Base-by-base conservation (phyloP, 2,329 filamentous ascomycete species). In the Fusarium begoniae region DNA sequence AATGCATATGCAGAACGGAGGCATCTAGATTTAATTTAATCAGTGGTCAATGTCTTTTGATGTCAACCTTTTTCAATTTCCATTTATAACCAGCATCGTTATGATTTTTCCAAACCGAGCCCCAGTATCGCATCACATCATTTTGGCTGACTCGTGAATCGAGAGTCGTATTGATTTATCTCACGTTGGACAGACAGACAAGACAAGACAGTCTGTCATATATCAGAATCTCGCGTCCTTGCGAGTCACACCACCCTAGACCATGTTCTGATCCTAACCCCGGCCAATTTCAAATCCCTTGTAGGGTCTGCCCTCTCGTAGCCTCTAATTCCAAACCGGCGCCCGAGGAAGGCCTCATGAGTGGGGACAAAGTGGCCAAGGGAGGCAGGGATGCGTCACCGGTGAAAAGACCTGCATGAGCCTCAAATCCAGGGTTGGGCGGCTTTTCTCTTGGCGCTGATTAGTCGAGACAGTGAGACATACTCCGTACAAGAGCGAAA, bases 391-490 rank as follows among this genome's bases (percentile, higher is more conserved):
- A 58, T 70, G 53, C 26, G 57, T 47, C 28, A 74, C 71, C 71
- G 70, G 71, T 73, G 71, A 43, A 70, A 51, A 35, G 45, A n/a
- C 43, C 37, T 72, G 70, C 71, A 73, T 73, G 62, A 72, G 71
- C 56, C 70, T 74, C 60, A 73, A 54, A 59, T 32, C 40, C 61
- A 61, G 70, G 70, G 54, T 38, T 32, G 48, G 51, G 20, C 60
- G 48, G 18, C 32, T 57, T 63, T 32, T 51, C 40, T 64, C 38
- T 59, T 69, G 60, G 48, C 66, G 17, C n/a, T 66, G 35, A 32
- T 55, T 35, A 35, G 32, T 38, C 38, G 50, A 38, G 24, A 38
- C 14, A 38, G 32, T 38, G 50, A 54, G 32, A 38, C 14, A 30
- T 20, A 17, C 32, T 17, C 32, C 32, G 32, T 35, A 35, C 32